phyloP scores from a whole-genome alignment of 176 grass and related monocot genomes.

The Poa annua region DNA sequence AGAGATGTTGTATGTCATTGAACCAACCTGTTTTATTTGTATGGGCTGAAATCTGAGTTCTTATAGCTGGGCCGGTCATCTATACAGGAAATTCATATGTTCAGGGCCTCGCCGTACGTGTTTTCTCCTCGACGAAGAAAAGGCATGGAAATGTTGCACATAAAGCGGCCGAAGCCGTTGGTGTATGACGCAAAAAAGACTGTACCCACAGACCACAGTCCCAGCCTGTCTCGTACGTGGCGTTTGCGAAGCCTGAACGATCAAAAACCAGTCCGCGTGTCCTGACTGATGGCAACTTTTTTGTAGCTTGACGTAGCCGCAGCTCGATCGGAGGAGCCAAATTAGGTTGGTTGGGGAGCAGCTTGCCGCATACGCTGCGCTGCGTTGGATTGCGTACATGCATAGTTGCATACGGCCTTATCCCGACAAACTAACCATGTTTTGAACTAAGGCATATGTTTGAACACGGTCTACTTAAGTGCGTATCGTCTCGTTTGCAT shows the following conservation, averaged over 20 bases:
- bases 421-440: background rate
- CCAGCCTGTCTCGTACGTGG: background rate
- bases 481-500: background rate
- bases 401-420: background rate
- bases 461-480: too few relatives aligned
- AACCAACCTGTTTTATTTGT: too few relatives aligned
- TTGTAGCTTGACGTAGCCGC: background rate
- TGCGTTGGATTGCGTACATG: background rate
- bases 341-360: constrained; percentile 41
- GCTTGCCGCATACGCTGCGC: background rate
- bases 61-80: too few relatives aligned
- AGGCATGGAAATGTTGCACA: too few relatives aligned
- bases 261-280: constrained; percentile 30
- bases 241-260: background rate
- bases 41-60: too few relatives aligned
- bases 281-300: background rate
- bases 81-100: too few relatives aligned
- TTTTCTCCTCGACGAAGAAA: too few relatives aligned
- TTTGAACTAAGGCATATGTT: too few relatives aligned
- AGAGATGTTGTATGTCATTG: too few relatives aligned
- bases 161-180: constrained; percentile 2
- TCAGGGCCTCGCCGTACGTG: too few relatives aligned
- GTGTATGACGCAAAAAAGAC: constrained; percentile 1
- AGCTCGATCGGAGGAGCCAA: background rate
- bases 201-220: background rate